A percentile compares a stretch with the other conserved stretches of the same genome.
Conservation (phyloP, 129 eudicot genomes). For the Chrysanthemum lavandulifolium region DNA sequence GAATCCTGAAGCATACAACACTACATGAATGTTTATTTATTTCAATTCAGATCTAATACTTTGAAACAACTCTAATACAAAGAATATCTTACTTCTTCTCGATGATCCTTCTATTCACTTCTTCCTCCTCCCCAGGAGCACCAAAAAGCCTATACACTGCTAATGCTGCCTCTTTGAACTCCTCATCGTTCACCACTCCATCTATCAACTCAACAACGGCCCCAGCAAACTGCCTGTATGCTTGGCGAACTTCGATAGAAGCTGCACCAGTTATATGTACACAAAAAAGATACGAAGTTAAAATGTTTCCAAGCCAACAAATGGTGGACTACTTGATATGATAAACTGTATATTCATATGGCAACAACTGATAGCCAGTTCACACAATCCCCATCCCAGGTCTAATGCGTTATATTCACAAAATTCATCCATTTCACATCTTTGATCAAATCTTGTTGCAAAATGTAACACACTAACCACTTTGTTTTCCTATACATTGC, state of each 20-base stretch:
- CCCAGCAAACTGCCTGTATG: slow-evolving; percentile 69
- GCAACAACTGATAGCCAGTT: not conserved
- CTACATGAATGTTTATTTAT: not conserved
- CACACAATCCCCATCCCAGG: too few species aligned
- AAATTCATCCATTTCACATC: too few species aligned
- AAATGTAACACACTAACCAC: too few species aligned
- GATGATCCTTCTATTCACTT: slow-evolving; percentile 36
- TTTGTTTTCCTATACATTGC: too few species aligned
- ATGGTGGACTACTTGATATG: slow-evolving; percentile 2
- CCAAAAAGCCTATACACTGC: slow-evolving; percentile 58
- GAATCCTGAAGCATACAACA: slow-evolving; percentile 1
- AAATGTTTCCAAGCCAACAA: slow-evolving; percentile 14
- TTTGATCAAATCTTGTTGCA: too few species aligned
- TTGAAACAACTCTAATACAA: slow-evolving; percentile 7
- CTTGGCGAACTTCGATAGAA: slow-evolving; percentile 77
- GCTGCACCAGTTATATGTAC: slow-evolving; percentile 48
- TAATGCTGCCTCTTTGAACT: slow-evolving; percentile 75
- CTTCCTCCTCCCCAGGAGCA: slow-evolving; percentile 40
- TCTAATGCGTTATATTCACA: too few species aligned
- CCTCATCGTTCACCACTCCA: slow-evolving; percentile 70
- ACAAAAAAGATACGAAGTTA: slow-evolving; percentile 7
- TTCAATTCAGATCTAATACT: not conserved
- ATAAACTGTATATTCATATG: slow-evolving; percentile 4
- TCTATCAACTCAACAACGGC: slow-evolving; percentile 81
- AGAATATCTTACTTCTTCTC: slow-evolving; percentile 59